Evolutionary conservation across 1,284 basidiomycete species (phyloP), one percentile per base, ranked within the genome.

Genomic region (Gymnopus androsaceus): DNA sequence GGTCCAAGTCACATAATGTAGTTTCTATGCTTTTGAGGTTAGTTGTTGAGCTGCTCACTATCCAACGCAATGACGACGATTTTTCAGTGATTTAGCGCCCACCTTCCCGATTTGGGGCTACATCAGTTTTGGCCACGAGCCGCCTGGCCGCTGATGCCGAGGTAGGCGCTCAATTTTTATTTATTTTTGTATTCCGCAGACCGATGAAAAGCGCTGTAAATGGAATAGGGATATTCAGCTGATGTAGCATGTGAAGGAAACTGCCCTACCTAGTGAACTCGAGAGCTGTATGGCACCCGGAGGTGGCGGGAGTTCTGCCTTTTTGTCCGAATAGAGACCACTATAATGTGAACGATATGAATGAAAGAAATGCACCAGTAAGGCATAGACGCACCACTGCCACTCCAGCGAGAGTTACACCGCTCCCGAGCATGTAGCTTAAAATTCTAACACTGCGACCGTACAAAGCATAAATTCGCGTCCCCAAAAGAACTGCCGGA

Each of bases 381-480:
- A 21, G 19, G 17, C 17, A 31, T 5, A 33, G 3, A 44, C 57
- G 19, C 30, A 59, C 57, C 28, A 34, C 19, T 15, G 54, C 49
- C 9, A 56, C 34, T 5, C 23, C 42, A 7, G 19, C 50, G 15
- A 59, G 36, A 15, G 40, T 25, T 14, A 25, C 25, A 11, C 44
- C 58, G n/a, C 53, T 36, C 33, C 31, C 33, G 7, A 61, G 1
- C 33, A 63, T 56, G 21, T 33, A 51, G 11, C 17, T 33, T 11
- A 63, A 27, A 4, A 63, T 25, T 23, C 41, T 53, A 12, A 55
- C 50, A 45, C 48, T 51, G 19, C 60, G 54, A 9, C 44, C 42
- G 42, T 63, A 63, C 12, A 63, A 30, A 1, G 61, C 63, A 36
- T 61, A 62, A 7, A 57, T 59, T 28, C 63, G 59, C n/a, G 60